These are phyloP conservation scores for Corymbia maculata DNA, from an alignment of 345 rosid species.

Conservation along the genomic window DNA sequence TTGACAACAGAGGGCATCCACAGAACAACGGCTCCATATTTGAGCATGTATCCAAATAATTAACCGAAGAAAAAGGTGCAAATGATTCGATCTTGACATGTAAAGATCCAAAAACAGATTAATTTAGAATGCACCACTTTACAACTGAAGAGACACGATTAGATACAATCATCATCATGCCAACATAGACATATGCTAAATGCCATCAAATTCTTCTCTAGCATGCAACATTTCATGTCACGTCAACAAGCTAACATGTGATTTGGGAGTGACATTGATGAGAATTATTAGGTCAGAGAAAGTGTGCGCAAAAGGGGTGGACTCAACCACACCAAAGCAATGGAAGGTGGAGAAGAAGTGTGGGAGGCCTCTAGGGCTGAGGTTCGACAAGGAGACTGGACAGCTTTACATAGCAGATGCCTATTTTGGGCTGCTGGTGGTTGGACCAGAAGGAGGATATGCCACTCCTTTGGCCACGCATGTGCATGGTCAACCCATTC, in stretches of 20 bases:
- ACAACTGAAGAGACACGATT: not conserved
- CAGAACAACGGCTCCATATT: not conserved
- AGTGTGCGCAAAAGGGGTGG: slow-evolving; percentile 60
- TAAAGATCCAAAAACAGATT: not conserved
- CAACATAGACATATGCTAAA: not conserved
- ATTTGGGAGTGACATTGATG: not conserved
- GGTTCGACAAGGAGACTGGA: slow-evolving; percentile 59
- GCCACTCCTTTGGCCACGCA: slow-evolving; percentile 78
- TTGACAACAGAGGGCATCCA: not conserved
- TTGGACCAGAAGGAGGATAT: slow-evolving; percentile 79
- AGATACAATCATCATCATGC: not conserved
- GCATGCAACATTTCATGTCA: not conserved
- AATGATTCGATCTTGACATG: not conserved
- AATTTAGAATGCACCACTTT: not conserved
- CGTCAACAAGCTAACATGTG: not conserved
- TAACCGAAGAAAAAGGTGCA: not conserved
- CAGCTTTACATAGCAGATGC: slow-evolving; percentile 88
- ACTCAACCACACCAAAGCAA: slow-evolving; percentile 83
- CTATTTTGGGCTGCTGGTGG: slow-evolving; percentile 70
- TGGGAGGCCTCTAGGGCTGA: slow-evolving; percentile 80
- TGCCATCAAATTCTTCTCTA: not conserved
- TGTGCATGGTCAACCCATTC: slow-evolving; percentile 51
- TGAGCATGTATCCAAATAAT: not conserved
- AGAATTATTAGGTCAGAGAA: slow-evolving; percentile 62
- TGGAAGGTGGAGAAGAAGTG: slow-evolving; percentile 87